Base-by-base conservation (phyloP, 495 filamentous ascomycete species). In the Neurospora tetraspora region DNA sequence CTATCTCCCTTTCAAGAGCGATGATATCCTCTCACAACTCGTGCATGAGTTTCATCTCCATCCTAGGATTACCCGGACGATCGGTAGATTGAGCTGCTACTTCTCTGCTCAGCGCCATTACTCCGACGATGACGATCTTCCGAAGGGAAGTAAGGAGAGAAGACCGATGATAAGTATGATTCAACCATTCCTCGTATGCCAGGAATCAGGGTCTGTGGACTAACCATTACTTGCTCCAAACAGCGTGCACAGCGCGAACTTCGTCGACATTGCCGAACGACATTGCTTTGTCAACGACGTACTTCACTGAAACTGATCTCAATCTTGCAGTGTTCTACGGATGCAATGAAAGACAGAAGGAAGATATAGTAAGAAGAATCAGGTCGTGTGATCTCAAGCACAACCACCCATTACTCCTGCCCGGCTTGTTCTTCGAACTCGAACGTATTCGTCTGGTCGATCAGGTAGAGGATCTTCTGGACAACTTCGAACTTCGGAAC, bases 91-190 rank as follows among this genome's bases (percentile, higher is more conserved):
- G 4, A 23, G 3, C 1, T 71, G 70, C 27, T 65, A 68, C 36
- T 71, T 71, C 38, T 71, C 70, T 36, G 20, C n/a, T n/a, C 70
- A 71, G 14, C 31, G 38, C 4, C 70, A 71, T 20, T 23, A 61
- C 9, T 72, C 23, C 0, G 47, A 68, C 37, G 27, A 61, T 1
- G 53, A 61, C 1, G 27, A 61, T 9, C 53, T 61, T 9, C 53
- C 12, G 3, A 9, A 34, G 12, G 53, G 53, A 0, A 14, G 12
- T 2, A 61, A 18, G 53, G 53, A 34, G 6, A 61, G 2, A 18
- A 61, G 27, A 31, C 14, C 53, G 27, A 61, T 9, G 53, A 61
- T 61, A 61, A 61, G 53, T 61, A 59, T 14, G 47, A 0, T 7
- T 6, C 9, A 14, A 31, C 1, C 23, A 31, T 11, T 59, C 0